A percentile compares a stretch with the other conserved stretches of the same genome.
These are phyloP conservation scores for Nakaseomyces bracarensis DNA, from an alignment of 1,139 yeast species.

Conservation along the genomic window DNA sequence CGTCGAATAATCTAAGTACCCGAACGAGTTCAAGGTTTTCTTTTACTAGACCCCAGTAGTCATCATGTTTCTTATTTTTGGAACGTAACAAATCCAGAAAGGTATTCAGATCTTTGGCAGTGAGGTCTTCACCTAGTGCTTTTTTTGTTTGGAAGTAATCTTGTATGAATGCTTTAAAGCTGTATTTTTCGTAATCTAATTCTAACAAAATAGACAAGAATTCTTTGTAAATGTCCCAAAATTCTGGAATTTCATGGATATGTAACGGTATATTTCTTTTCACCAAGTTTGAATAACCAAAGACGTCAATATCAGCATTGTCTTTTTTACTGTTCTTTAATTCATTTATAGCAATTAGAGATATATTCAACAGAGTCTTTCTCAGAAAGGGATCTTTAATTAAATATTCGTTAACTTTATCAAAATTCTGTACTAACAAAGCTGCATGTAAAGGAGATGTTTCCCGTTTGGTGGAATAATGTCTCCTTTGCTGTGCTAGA, in stretches of 20 bases:
- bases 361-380: neutral
- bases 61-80: conserved; percentile 8
- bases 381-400: neutral
- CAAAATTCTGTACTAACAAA: conserved; percentile 14
- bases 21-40: conserved; percentile 15
- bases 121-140: conserved; percentile 15
- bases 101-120: conserved; percentile 18
- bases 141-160: conserved; percentile 22
- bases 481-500: conserved; percentile 25
- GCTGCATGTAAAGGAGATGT: neutral
- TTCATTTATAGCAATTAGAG: neutral
- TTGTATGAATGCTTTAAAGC: conserved; percentile 10
- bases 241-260: conserved; percentile 8
- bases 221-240: conserved; percentile 15
- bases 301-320: neutral
- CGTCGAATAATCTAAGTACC: conserved; percentile 16
- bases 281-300: neutral
- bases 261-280: conserved; percentile 1
- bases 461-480: conserved; percentile 11
- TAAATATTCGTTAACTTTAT: conserved; percentile 9
- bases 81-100: conserved; percentile 15
- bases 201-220: conserved; percentile 15
- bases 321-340: neutral
- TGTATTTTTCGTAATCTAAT: conserved; percentile 11
- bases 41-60: conserved; percentile 14